Evolutionary conservation across 1,284 basidiomycete species (phyloP), one percentile per base, ranked within the genome.

Genomic region (Thecaphora thlaspeos): DNA sequence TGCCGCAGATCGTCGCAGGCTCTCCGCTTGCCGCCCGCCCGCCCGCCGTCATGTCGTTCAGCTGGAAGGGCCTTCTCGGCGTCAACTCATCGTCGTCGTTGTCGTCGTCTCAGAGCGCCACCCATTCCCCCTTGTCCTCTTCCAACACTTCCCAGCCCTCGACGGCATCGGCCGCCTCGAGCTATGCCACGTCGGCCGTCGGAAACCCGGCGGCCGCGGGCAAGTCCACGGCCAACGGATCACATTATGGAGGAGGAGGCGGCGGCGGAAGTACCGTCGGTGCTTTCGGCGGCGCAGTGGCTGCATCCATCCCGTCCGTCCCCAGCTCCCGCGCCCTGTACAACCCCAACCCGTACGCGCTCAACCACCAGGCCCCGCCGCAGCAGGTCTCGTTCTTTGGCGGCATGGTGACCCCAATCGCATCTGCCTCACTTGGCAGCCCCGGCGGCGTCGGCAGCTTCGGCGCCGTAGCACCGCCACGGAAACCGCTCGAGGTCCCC

Each of bases 1-100:
- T n/a, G n/a, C n/a, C n/a, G n/a, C n/a, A n/a, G n/a, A n/a, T n/a
- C n/a, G n/a, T n/a, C n/a, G n/a, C n/a, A n/a, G n/a, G n/a, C n/a
- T n/a, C n/a, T n/a, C n/a, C n/a, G n/a, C n/a, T n/a, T n/a, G n/a
- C n/a, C n/a, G n/a, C n/a, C n/a, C n/a, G n/a, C n/a, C n/a, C n/a
- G n/a, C n/a, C n/a, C n/a, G n/a, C n/a, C 42, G 41, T 34, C 47
- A 75, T 73, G 73, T 76, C 73, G 17, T 76, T 74, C 51, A 70
- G 65, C 32, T 74, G 72, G 72, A 71, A 70, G 48, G 65, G 68
- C 38, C 61, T 73, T 15, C 48, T 75, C n/a, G 67, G 70, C 54
- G 68, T 63, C 36, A 61, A 53, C 11, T 48, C 46, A 40, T 41
- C 32, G 11, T 53, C 50, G 26, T 41, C 51, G 18, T 43, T 54